Evolutionary conservation across 140 eudicot genomes (phyloP).

Genomic region (Oenanthe javanica): DNA sequence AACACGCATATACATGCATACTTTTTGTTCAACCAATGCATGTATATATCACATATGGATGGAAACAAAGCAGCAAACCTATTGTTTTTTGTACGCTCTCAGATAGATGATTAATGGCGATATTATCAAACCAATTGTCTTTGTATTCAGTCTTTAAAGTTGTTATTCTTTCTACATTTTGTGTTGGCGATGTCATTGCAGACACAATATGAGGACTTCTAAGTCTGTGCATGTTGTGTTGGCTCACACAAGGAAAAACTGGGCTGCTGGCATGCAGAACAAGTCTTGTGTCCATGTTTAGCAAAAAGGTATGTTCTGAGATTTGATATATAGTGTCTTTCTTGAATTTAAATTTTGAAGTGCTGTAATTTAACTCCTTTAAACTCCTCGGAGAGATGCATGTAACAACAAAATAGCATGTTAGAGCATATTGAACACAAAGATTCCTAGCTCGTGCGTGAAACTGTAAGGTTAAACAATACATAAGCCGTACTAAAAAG

Average conservation of each 20-base stretch:
- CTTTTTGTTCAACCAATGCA: not conserved
- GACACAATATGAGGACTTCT: constrained; percentile 1
- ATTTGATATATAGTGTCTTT: not conserved
- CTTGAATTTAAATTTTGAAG: not conserved
- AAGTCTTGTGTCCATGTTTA: constrained; percentile 20
- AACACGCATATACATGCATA: not conserved
- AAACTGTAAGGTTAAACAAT: too few species aligned
- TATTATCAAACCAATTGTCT: constrained; percentile 52
- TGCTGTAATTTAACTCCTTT: not conserved
- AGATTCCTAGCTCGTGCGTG: not conserved
- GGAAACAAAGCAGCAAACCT: constrained; percentile 29
- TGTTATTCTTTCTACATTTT: not conserved
- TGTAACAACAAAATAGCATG: constrained; percentile 12
- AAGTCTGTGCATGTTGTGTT: constrained; percentile 9
- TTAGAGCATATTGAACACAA: not conserved
- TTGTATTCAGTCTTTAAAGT: constrained; percentile 28
- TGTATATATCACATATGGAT: not conserved
- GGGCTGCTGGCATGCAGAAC: constrained; percentile 7
- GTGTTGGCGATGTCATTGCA: constrained; percentile 18
- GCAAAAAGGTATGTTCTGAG: not conserved
- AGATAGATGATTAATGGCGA: constrained; percentile 57
- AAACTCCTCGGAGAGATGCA: not conserved
- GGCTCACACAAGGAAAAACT: constrained; percentile 5
- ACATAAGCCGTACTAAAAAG: not conserved
- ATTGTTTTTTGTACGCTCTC: constrained; percentile 40